Conservation (phyloP, 2,329 filamentous ascomycete species). For the Cladosporium colombiae region DNA sequence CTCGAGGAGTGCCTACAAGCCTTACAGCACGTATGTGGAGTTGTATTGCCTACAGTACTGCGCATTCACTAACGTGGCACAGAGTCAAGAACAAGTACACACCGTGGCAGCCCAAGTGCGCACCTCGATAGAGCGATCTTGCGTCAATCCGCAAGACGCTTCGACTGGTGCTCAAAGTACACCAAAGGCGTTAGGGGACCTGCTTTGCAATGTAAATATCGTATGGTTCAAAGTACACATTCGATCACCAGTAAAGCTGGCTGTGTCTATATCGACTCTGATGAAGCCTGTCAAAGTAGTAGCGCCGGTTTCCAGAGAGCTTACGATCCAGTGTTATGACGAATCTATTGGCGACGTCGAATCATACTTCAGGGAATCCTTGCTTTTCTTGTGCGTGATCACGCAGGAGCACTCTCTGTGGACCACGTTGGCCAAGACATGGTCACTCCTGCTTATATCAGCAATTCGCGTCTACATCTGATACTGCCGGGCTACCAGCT, state of each 20-base stretch:
- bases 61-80: constrained; percentile 6
- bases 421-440: neutral
- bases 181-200: constrained; percentile 19
- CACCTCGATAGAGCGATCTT: constrained; percentile 38
- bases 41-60: constrained; percentile 22
- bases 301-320: neutral
- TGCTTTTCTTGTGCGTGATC: neutral
- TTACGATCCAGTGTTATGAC: neutral
- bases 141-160: neutral
- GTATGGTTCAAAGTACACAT: constrained; percentile 16
- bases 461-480: neutral
- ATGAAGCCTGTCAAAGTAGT: neutral
- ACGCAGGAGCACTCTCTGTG: neutral
- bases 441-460: neutral
- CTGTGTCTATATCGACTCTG: neutral
- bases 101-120: constrained; percentile 51
- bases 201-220: constrained; percentile 22
- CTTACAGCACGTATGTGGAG: constrained; percentile 87
- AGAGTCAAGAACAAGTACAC: constrained; percentile 54
- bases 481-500: neutral
- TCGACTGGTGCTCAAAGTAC: constrained; percentile 4
- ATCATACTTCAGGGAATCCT: neutral
- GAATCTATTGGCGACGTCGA: neutral
- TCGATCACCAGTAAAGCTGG: neutral
- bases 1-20: constrained; percentile 79